phyloP scores from a whole-genome alignment of 202 grass and related monocot genomes.

The Carex sylvatica region DNA sequence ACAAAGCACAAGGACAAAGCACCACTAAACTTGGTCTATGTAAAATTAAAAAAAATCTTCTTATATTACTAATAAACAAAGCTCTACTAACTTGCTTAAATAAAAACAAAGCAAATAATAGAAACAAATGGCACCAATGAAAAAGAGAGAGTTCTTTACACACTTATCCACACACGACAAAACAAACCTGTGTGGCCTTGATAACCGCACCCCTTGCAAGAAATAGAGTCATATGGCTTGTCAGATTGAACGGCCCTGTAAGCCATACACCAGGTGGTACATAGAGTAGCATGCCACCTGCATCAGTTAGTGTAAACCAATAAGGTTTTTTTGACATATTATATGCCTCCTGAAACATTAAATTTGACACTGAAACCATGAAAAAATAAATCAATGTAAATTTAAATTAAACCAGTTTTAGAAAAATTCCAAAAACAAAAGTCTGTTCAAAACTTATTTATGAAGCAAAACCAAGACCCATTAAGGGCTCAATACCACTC shows the following conservation, averaged over 20 bases:
- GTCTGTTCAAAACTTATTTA: background rate
- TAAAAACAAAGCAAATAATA: slow-evolving; percentile 21
- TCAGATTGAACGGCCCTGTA: slow-evolving; percentile 80
- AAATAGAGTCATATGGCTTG: slow-evolving; percentile 87
- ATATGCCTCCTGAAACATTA: background rate
- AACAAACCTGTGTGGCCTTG: slow-evolving; percentile 61
- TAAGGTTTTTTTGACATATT: background rate
- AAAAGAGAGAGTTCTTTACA: slow-evolving; percentile 6
- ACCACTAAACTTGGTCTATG: slow-evolving; percentile 1
- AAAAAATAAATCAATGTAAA: background rate
- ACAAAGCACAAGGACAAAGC: slow-evolving; percentile 10
- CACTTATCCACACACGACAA: background rate
- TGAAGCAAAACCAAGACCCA: background rate
- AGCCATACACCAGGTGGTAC: slow-evolving; percentile 81
- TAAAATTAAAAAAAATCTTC: background rate
- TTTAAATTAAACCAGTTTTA: background rate
- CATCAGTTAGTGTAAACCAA: slow-evolving; percentile 9
- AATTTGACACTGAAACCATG: background rate
- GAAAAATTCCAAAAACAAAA: background rate
- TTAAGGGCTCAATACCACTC: background rate
- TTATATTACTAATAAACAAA: background rate
- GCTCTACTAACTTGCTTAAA: background rate
- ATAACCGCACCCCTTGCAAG: slow-evolving; percentile 71
- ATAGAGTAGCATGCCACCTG: slow-evolving; percentile 60
- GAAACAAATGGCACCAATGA: background rate